These are phyloP conservation scores for Marasmius sp. DNA, from an alignment of 1,284 basidiomycete genomes.

Conservation along the genomic window DNA sequence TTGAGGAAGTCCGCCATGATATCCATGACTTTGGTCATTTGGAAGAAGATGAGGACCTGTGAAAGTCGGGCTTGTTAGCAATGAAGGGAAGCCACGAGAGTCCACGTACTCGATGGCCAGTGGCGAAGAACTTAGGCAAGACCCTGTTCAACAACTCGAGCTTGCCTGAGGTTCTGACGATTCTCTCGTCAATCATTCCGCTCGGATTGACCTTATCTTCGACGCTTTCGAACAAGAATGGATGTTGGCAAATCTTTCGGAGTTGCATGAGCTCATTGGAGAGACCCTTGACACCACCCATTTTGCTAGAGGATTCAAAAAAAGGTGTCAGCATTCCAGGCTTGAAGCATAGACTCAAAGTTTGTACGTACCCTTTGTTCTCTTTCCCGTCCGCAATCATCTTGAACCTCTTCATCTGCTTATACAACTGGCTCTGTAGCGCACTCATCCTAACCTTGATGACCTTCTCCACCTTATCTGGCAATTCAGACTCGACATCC, in stretches of 20 bases:
- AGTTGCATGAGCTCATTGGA: slow-evolving; percentile 99
- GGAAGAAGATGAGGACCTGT: slow-evolving; percentile 98
- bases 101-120: slow-evolving; percentile 80
- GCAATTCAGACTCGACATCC: slow-evolving; percentile 96
- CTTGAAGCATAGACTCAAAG: background rate
- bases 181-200: slow-evolving; percentile 81
- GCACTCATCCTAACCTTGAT: slow-evolving; percentile 98
- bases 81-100: background rate
- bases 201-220: slow-evolving; percentile 89
- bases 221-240: slow-evolving; percentile 94
- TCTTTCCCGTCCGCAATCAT: slow-evolving; percentile 91
- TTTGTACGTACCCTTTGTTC: slow-evolving; percentile 61
- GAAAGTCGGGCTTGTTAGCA: slow-evolving; percentile 5
- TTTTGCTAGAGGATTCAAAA: slow-evolving; percentile 47
- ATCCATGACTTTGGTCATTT: slow-evolving; percentile 99
- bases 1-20: slow-evolving; percentile 99
- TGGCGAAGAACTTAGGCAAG: slow-evolving; percentile 92
- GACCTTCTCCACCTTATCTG: slow-evolving; percentile 99
- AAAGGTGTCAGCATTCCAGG: background rate
- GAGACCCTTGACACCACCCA: slow-evolving; percentile 80
- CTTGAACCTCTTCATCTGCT: slow-evolving; percentile 97
- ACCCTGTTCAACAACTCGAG: slow-evolving; percentile 94
- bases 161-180: slow-evolving; percentile 90
- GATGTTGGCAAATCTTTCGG: slow-evolving; percentile 98
- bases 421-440: slow-evolving; percentile 93